Conservation (phyloP, 139 green algal species). For the Yamagishiella unicocca region DNA sequence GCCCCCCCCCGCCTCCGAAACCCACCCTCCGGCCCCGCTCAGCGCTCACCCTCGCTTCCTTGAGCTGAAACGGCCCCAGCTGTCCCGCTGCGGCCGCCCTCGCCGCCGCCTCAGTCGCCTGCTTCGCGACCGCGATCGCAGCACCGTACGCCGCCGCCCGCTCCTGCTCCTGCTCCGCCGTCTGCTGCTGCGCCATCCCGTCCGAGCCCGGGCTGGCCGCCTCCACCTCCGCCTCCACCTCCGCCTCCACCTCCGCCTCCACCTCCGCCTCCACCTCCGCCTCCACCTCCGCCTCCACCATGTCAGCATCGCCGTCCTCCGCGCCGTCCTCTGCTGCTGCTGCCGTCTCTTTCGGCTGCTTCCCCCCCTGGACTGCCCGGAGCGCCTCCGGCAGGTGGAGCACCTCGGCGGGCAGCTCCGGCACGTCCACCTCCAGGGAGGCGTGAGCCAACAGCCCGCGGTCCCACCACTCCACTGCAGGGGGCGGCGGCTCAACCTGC, state of each 20-base stretch:
- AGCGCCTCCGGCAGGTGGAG: neutral
- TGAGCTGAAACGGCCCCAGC: conserved; percentile 19
- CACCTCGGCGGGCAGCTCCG: conserved; percentile 9
- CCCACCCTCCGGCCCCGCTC: neutral
- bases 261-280: neutral
- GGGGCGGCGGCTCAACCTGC: conserved; percentile 53
- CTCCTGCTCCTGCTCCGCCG: neutral
- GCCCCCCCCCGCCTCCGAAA: too few species aligned
- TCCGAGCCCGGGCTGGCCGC: too few species aligned
- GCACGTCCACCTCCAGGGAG: conserved; percentile 63
- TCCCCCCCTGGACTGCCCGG: neutral
- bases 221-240: neutral
- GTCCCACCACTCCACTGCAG: conserved; percentile 91
- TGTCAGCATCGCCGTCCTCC: neutral
- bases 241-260: neutral
- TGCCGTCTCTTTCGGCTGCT: neutral
- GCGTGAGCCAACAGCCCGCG: conserved; percentile 68
- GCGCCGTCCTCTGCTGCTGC: neutral
- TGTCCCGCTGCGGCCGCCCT: neutral
- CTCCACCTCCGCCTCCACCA: neutral
- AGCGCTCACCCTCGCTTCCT: conserved; percentile 4
- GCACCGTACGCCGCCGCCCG: neutral
- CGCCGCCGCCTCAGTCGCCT: neutral
- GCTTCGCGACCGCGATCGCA: neutral
- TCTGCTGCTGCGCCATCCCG: too few species aligned